Conservation (phyloP, 805 yeast genomes). For the Candida tammaniensis region DNA sequence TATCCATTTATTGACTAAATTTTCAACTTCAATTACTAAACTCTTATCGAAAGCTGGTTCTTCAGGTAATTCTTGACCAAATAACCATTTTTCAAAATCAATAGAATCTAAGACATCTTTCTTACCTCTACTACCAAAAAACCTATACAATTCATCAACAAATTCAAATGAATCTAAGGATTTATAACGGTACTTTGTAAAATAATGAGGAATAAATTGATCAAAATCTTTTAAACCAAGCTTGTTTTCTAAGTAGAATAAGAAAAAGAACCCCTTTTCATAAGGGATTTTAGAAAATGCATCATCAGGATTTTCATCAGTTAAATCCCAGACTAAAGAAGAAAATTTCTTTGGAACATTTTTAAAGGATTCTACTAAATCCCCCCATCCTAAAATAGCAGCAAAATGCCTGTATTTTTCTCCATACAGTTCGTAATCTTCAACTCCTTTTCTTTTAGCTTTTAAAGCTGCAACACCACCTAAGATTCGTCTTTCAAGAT, state of each 20-base stretch:
- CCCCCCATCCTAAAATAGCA: slow-evolving; percentile 31
- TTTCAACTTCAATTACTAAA: slow-evolving; percentile 26
- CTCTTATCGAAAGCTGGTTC: slow-evolving; percentile 25
- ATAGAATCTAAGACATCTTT: slow-evolving; percentile 19
- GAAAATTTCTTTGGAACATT: slow-evolving; percentile 21
- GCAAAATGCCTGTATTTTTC: slow-evolving; percentile 30
- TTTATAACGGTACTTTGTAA: slow-evolving; percentile 24
- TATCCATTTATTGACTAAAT: slow-evolving; percentile 22
- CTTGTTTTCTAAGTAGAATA: slow-evolving; percentile 23
- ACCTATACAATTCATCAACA: slow-evolving; percentile 23
- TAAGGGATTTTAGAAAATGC: slow-evolving; percentile 33
- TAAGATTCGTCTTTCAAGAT: slow-evolving; percentile 31
- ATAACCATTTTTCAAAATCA: slow-evolving; percentile 30
- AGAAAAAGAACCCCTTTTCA: slow-evolving; percentile 35
- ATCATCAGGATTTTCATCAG: slow-evolving; percentile 26
- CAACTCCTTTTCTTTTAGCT: slow-evolving; percentile 18
- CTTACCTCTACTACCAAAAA: slow-evolving; percentile 20
- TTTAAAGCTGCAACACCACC: slow-evolving; percentile 27
- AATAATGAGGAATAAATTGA: slow-evolving; percentile 27
- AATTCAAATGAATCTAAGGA: slow-evolving; percentile 27
- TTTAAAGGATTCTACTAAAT: slow-evolving; percentile 23
- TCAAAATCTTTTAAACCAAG: slow-evolving; percentile 27
- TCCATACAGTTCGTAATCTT: slow-evolving; percentile 22
- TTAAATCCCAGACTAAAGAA: slow-evolving; percentile 21
- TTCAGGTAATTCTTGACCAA: slow-evolving; percentile 26